These are phyloP conservation scores for Stentor roeselii DNA, from an alignment of 73 alveolate genomes.

Conservation along the genomic window DNA sequence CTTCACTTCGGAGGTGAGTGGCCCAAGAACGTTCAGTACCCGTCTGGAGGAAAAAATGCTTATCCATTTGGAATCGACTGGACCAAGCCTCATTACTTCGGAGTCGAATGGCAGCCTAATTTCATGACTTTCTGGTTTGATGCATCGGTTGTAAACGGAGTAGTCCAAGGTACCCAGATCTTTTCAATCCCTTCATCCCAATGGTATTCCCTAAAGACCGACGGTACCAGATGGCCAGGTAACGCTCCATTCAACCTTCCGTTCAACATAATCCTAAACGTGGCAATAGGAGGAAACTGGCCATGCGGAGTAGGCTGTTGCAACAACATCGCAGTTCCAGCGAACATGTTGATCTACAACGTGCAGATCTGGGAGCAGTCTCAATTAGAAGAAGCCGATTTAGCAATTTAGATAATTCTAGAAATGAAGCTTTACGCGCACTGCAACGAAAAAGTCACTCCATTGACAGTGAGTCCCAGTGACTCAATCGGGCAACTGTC, in stretches of 20 bases:
- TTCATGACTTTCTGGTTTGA: conserved; percentile 49
- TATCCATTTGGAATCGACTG: conserved; percentile 27
- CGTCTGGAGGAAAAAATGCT: neutral
- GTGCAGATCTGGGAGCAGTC: too few species aligned
- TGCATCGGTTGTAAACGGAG: conserved; percentile 36
- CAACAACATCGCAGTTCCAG: too few species aligned
- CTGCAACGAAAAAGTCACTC: neutral
- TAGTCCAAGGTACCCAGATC: conserved; percentile 31
- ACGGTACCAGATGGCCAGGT: conserved; percentile 54
- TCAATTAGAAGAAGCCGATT: too few species aligned
- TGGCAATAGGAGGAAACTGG: conserved; percentile 88
- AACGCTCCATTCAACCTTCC: conserved; percentile 60
- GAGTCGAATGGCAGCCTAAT: conserved; percentile 52
- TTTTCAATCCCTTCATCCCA: conserved; percentile 31
- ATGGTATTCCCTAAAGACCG: conserved; percentile 39
- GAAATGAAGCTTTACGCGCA: conserved; percentile 28
- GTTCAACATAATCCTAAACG: conserved; percentile 60
- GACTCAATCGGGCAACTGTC: neutral
- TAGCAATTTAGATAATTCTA: too few species aligned
- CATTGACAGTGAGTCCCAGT: neutral
- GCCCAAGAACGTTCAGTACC: conserved; percentile 38
- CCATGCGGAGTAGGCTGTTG: too few species aligned
- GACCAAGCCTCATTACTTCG: conserved; percentile 52
- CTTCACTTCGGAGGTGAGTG: conserved; percentile 71
- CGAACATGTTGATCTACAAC: too few species aligned